Base-by-base conservation (phyloP, 805 yeast species). In the Candida maltosa region DNA sequence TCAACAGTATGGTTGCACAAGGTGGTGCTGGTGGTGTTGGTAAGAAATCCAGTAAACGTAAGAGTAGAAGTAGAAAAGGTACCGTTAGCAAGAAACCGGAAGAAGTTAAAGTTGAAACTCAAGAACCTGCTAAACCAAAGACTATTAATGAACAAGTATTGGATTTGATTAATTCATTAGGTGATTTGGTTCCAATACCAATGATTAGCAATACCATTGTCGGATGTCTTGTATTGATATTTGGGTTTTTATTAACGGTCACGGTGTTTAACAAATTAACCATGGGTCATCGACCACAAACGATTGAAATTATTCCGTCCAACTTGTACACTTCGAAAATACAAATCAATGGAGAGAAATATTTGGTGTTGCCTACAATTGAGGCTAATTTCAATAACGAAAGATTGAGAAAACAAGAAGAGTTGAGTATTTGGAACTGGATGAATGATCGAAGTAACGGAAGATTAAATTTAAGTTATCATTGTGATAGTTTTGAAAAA, bases 401-500 rank as follows among this genome's bases (percentile, higher is more conserved):
- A 26, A 34, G 61, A 40, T 38, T 60, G 41, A 47, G 57, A 14
- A 47, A 62, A 40, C 64, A 67, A 37, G 74, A 78, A 40, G 88
- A 85, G 55, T 65, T 70, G 12, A 70, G 71, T 16, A 51, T 85
- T 29, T 85, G 93, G 93, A 70, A 76, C 30, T 85, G 95, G 95
- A 67, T 85, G 35, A 60, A 62, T 20, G 54, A 54, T 3, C 39
- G 69, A 31, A 61, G 65, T 37, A 51, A 48, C 2, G 47, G 40
- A 16, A 41, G 45, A 27, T 21, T 38, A 10, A 25, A 37, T 21
- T 18, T 29, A 23, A 32, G 27, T 10, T 21, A 37, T 29, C 22
- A 31, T 33, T 16, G 24, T 35, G 27, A 29, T 16, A 11, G 25
- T 8, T 11, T 29, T 11, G 29, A 43, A 16, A 25, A 19, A 5